These are phyloP conservation scores for Kewa caespitosa DNA, from an alignment of 179 eudicot species.

Conservation along the genomic window DNA sequence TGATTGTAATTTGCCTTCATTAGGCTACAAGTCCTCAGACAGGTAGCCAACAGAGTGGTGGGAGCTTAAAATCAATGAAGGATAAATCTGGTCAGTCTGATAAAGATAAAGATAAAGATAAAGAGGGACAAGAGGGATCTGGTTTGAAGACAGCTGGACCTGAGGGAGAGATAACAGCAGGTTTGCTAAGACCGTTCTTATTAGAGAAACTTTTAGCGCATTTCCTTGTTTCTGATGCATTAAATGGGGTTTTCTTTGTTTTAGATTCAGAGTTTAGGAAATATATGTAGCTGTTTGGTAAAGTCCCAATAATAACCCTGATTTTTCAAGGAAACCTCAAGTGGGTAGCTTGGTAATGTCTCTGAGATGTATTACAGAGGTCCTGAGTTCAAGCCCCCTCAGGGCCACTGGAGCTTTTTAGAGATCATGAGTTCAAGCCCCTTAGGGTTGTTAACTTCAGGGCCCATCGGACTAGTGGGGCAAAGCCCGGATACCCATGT, in stretches of 20 bases:
- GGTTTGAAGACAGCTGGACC: slow-evolving; percentile 83
- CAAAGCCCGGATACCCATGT: too few relatives aligned
- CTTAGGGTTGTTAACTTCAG: too few relatives aligned
- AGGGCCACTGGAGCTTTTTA: too few relatives aligned
- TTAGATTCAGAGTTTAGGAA: too few relatives aligned
- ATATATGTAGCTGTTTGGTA: too few relatives aligned
- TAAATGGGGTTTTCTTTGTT: not conserved
- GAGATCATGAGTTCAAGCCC: too few relatives aligned
- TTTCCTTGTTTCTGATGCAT: slow-evolving; percentile 5
- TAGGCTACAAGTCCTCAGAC: slow-evolving; percentile 98
- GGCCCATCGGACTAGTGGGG: too few relatives aligned
- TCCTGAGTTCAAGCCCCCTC: too few relatives aligned
- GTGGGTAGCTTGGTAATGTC: too few relatives aligned
- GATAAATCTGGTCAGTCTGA: slow-evolving; percentile 50
- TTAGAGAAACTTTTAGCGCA: not conserved
- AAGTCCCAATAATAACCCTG: not conserved
- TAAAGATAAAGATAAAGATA: slow-evolving; percentile 39
- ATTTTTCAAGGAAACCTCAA: too few relatives aligned
- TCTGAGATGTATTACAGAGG: too few relatives aligned
- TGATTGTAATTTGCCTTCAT: slow-evolving; percentile 8
- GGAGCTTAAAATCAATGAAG: slow-evolving; percentile 85
- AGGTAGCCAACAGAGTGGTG: slow-evolving; percentile 71
- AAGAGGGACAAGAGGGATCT: slow-evolving; percentile 82
- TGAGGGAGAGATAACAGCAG: slow-evolving; percentile 96
- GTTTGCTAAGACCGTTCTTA: slow-evolving; percentile 32